phyloP scores from a whole-genome alignment of 805 yeast species.

The Saccharomyces paradoxus region DNA sequence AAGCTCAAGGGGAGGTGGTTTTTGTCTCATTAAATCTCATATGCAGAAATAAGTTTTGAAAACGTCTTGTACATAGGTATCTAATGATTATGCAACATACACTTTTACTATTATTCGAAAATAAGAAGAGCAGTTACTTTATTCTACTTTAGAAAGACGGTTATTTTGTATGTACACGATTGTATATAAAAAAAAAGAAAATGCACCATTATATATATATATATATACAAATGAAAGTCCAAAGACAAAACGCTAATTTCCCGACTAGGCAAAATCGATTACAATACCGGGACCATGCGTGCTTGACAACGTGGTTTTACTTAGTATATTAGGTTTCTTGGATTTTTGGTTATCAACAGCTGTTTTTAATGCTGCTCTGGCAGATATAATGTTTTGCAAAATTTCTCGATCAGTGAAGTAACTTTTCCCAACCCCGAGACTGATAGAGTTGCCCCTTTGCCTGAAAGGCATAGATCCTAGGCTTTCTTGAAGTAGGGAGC shows the following conservation, averaged over 20 bases:
- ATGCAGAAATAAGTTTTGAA: background rate
- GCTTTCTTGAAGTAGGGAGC: slow-evolving; percentile 42
- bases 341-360: slow-evolving; percentile 48
- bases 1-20: slow-evolving; percentile 90
- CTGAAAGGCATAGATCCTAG: slow-evolving; percentile 71
- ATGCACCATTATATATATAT: background rate
- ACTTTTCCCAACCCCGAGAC: slow-evolving; percentile 69
- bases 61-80: background rate
- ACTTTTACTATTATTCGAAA: background rate
- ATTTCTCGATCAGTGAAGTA: slow-evolving; percentile 71
- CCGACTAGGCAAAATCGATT: slow-evolving; percentile 38
- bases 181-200: background rate
- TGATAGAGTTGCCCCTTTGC: slow-evolving; percentile 54
- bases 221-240: background rate
- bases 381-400: slow-evolving; percentile 59
- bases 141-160: background rate
- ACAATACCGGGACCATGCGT: slow-evolving; percentile 78
- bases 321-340: slow-evolving; percentile 61
- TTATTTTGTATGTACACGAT: background rate
- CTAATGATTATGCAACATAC: background rate
- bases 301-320: slow-evolving; percentile 58
- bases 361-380: slow-evolving; percentile 51
- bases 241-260: background rate
- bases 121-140: background rate
- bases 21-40: slow-evolving; percentile 52